Evolutionary conservation across 2,329 filamentous ascomycete species (phyloP).

Genomic region (Acarospora socialis): DNA sequence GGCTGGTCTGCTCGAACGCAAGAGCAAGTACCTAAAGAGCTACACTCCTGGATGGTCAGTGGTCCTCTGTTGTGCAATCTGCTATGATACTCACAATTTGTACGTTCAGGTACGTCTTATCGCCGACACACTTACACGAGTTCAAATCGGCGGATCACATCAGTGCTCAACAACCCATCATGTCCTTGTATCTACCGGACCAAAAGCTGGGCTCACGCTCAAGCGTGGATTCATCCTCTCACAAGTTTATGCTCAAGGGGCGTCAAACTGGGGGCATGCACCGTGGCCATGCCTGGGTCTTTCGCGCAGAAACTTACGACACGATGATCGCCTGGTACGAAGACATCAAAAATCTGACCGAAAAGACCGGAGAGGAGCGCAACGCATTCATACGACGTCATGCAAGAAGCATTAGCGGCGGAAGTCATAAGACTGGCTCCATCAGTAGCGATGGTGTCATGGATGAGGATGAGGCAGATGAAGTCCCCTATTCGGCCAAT

Average conservation of each 20-base stretch:
- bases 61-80: background rate
- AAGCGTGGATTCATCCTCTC: conserved; percentile 64
- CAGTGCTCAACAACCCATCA: conserved; percentile 67
- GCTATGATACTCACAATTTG: conserved; percentile 4
- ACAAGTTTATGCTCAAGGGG: conserved; percentile 97
- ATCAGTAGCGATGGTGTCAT: conserved; percentile 63
- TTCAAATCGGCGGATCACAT: conserved; percentile 97
- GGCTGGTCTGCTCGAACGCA: conserved; percentile 83
- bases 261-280: conserved; percentile 89
- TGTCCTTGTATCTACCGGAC: conserved; percentile 90
- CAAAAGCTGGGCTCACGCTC: conserved; percentile 94
- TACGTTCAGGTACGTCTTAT: conserved; percentile 68
- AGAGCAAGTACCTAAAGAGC: conserved; percentile 97
- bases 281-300: conserved; percentile 57
- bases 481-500: conserved; percentile 50
- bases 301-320: conserved; percentile 58
- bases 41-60: conserved; percentile 87
- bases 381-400: conserved; percentile 76
- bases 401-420: conserved; percentile 59
- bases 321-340: conserved; percentile 97
- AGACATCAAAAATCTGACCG: conserved; percentile 78
- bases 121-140: conserved; percentile 92
- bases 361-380: conserved; percentile 76
- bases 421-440: conserved; percentile 41
- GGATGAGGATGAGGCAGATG: conserved; percentile 59